Conservation (phyloP, 768 basidiomycete genomes). For the Panaeolus papilionaceus region DNA sequence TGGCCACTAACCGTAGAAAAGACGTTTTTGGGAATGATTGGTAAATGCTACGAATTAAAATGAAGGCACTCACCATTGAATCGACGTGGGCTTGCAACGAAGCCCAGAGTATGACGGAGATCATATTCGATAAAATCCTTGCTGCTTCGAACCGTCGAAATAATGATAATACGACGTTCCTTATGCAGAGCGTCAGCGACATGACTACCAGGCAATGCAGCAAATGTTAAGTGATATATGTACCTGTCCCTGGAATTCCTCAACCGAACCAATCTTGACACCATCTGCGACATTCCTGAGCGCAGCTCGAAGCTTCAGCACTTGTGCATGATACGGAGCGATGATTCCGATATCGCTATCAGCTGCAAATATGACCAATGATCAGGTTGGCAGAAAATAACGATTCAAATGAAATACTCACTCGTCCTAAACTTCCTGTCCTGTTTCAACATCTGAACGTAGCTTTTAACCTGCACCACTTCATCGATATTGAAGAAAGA, state of each 20-base stretch:
- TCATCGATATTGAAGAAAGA: constrained; percentile 78
- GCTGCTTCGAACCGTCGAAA: constrained; percentile 65
- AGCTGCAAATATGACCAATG: constrained; percentile 32
- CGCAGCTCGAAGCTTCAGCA: constrained; percentile 47
- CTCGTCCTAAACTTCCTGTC: constrained; percentile 47
- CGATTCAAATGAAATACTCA: constrained; percentile 29
- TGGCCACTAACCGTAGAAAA: constrained; percentile 47
- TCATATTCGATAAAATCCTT: constrained; percentile 59
- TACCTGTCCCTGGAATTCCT: constrained; percentile 59
- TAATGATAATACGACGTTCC: constrained; percentile 63
- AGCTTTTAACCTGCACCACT: constrained; percentile 56
- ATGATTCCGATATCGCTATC: constrained; percentile 62
- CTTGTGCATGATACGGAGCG: constrained; percentile 64
- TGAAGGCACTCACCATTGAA: constrained; percentile 57
- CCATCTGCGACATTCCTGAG: constrained; percentile 33
- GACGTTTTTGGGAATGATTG: not conserved
- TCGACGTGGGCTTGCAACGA: constrained; percentile 61
- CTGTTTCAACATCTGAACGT: constrained; percentile 45
- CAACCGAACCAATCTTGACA: constrained; percentile 30
- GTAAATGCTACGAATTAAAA: constrained; percentile 9
- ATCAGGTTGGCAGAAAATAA: not conserved
- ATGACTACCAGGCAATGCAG: too few species aligned
- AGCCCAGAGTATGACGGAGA: constrained; percentile 59
- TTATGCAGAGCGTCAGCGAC: constrained; percentile 24
- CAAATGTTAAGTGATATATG: not conserved